Base-by-base conservation (phyloP, 1,284 basidiomycete species). In the Apiotrichum montevideense region DNA sequence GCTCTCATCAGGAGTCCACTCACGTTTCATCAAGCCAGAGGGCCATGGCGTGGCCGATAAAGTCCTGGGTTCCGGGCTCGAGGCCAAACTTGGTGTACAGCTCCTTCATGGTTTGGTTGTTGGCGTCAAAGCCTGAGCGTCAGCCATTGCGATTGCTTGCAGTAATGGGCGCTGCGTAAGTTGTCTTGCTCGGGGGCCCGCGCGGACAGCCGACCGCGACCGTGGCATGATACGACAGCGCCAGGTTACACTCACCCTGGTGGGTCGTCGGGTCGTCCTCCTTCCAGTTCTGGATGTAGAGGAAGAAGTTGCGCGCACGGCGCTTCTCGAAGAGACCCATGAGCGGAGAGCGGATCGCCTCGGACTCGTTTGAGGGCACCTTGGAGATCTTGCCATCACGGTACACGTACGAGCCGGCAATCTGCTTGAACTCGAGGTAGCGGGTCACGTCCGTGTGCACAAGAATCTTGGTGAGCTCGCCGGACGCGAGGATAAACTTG, bases 361-460 rank as follows among this genome's bases (percentile, higher is more conserved):
- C 96, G 81, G 95, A 87, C 81, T 98, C 95, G 32, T 92, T 98
- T 69, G 88, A 88, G 35, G 96, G 96, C 10, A 99, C 96, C 79
- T 99, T 99, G 61, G 91, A 93, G 77, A 99, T 97, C 79, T 80
- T 88, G 59, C 92, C 91, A 78, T 98, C 96, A 54, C 95, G 87
- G 78, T 94, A 97, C 59, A 99, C 96, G 77, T 89, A 98, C 70
- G 90, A 94, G 54, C 95, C 96, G 2, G 96, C 92, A 77, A 99
- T 98, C 80, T 98, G 95, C 82, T 98, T 98, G 83, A 98, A 98
- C 77, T 98, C 96, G 72, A 99, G 87, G 80, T 99, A 99, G 61
- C 94, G 87, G 39, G 91, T 96, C 62, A 99, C 96, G 74, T 98
- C 94, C 66, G 96, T 98, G 81, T 98, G 95, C 48, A 98, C 94